Conservation (phyloP, 2,329 filamentous ascomycete genomes). For the Aspergillus cejpii region DNA sequence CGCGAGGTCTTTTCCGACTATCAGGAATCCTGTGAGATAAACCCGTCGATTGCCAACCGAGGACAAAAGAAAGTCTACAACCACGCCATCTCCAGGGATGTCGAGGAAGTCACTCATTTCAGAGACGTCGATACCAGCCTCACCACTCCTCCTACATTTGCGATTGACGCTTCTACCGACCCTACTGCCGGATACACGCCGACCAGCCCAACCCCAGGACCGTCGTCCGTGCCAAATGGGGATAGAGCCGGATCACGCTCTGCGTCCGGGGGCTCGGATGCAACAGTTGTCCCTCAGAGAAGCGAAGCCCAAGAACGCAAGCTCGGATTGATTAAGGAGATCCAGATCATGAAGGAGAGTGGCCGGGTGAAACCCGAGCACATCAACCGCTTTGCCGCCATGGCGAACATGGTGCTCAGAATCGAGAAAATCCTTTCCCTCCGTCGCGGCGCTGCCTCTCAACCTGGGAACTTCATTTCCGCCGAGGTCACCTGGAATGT, state of each 20-base stretch:
- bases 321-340: constrained; percentile 10
- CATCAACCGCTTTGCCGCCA: constrained; percentile 15
- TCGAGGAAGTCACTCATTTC: constrained; percentile 18
- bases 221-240: background rate
- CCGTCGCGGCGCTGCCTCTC: background rate
- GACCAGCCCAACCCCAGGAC: background rate
- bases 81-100: constrained; percentile 18
- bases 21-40: constrained; percentile 13
- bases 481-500: constrained; percentile 9
- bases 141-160: background rate
- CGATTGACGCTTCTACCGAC: background rate
- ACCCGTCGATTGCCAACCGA: constrained; percentile 5
- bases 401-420: constrained; percentile 19
- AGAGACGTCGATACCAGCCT: constrained; percentile 13
- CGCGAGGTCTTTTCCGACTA: constrained; percentile 27
- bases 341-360: constrained; percentile 13
- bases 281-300: background rate
- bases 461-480: constrained; percentile 6
- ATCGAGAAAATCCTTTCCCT: constrained; percentile 22
- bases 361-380: constrained; percentile 9
- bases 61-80: constrained; percentile 19
- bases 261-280: too few species aligned
- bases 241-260: too few species aligned
- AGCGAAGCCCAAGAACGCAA: background rate
- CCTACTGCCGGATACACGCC: background rate